Base-by-base conservation (phyloP, 305 asterid species). In the Rubia tinctorum region DNA sequence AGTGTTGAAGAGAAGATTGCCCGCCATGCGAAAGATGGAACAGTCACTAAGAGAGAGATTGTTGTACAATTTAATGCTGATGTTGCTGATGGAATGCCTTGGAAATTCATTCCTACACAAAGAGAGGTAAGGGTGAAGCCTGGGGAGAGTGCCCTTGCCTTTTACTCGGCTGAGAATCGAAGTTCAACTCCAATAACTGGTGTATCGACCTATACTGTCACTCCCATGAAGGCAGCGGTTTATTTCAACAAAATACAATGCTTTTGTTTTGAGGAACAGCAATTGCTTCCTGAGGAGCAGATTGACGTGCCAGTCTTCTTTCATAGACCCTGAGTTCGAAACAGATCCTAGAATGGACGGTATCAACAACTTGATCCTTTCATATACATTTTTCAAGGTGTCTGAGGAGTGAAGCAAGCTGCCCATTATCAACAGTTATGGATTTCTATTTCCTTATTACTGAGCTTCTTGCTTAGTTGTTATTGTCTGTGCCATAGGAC, bases 121-220 rank as follows among this genome's bases (percentile, higher is more conserved):
- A 86, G 98, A 84, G 93, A 94, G 96, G 98, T 91, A 61, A 88
- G 92, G 79, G 96, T 94, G 45, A 94, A 88, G 86, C 96, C 98
- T 73, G 99, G 99, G 79, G 99, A 94, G 84, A 94, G 99, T 40
- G 99, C 99, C 74, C 99, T 94, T 79, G 98, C 99, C 65, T 94
- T 94, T 82, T 94, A 91, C 81, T 91, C 99, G 30, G 98, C 99
- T 79, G 99, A 91, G 84, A 94, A 91, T 81, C 82, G 39, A 82
- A 91, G 99, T 78, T 73, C 93, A 67, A 75, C 91, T 79, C 97
- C 98, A 30, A 88, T 91, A 74, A 84, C 89, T 14, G 98, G 98
- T 60, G 89, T 94, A 71, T 94, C 99, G 11, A 90, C 97, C 14
- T 94, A 94, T 75, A 91, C 91, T 75, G 99, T 91, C 68, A 94